Conservation (phyloP, 495 filamentous ascomycete genomes). For the Elasticomyces elasticus region DNA sequence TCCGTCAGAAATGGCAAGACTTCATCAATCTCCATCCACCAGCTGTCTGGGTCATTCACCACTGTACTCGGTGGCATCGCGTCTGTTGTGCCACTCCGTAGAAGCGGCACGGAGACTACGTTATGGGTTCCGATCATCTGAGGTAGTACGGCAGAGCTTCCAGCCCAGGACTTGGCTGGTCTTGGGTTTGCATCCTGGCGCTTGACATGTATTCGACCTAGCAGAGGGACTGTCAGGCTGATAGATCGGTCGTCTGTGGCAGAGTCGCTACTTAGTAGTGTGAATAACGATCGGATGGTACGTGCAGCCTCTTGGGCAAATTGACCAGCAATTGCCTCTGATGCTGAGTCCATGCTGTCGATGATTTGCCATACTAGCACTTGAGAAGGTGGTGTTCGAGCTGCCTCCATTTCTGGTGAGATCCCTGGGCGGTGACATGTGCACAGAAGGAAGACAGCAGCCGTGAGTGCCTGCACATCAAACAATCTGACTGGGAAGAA, state of each 20-base stretch:
- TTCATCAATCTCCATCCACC: neutral
- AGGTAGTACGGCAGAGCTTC: constrained; percentile 1
- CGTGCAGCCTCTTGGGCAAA: constrained; percentile 1
- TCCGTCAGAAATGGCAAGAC: neutral
- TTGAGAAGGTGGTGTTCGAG: neutral
- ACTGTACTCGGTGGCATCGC: neutral
- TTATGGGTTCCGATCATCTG: neutral
- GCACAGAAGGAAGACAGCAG: constrained; percentile 24
- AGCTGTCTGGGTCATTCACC: neutral
- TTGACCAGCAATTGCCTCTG: neutral
- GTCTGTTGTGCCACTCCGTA: neutral
- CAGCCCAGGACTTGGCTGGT: neutral
- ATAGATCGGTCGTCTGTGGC: neutral
- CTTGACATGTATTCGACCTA: neutral
- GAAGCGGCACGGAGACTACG: neutral
- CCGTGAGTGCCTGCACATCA: constrained; percentile 31
- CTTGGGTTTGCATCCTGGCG: neutral
- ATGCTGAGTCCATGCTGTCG: neutral
- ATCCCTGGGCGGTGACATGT: neutral
- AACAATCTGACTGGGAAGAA: constrained; percentile 27
- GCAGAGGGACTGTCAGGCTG: neutral
- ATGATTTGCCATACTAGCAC: neutral
- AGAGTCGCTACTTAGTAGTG: neutral
- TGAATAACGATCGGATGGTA: neutral
- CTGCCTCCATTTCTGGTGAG: neutral